phyloP scores from a whole-genome alignment of 169 alveolate species.

The Plasmodium malariae region DNA sequence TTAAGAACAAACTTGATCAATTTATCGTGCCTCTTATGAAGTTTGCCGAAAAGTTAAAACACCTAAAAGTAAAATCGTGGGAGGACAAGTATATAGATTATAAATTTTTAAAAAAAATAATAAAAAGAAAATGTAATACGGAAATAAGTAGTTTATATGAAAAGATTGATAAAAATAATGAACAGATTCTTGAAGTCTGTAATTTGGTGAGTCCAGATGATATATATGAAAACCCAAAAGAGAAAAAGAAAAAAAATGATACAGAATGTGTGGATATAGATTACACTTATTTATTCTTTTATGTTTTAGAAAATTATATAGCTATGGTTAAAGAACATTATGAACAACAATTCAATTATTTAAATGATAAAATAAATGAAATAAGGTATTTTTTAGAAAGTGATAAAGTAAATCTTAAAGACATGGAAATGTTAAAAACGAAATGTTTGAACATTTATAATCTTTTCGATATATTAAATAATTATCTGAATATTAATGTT shows the following conservation, averaged over 20 bases:
- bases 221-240: constrained; percentile 10
- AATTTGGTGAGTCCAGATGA: constrained; percentile 31
- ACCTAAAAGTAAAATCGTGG: constrained; percentile 78
- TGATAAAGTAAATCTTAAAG: constrained; percentile 79
- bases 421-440: constrained; percentile 79
- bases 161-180: constrained; percentile 29
- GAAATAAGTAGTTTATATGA: constrained; percentile 40
- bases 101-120: constrained; percentile 31
- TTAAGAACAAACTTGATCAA: no score
- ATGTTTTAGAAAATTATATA: constrained; percentile 81
- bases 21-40: constrained; percentile 45
- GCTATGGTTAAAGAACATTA: constrained; percentile 79
- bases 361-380: constrained; percentile 74
- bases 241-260: constrained; percentile 26
- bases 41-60: constrained; percentile 77
- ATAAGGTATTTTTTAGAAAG: constrained; percentile 70
- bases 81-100: constrained; percentile 75
- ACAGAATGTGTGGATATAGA: constrained; percentile 64
- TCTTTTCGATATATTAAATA: constrained; percentile 87
- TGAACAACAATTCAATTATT: constrained; percentile 79
- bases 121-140: constrained; percentile 49
- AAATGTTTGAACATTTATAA: constrained; percentile 86
- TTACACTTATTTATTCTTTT: constrained; percentile 76
- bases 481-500: constrained; percentile 84
- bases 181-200: constrained; percentile 50